Base-by-base conservation (phyloP, 208 protist genomes). In the Leishmania major region DNA sequence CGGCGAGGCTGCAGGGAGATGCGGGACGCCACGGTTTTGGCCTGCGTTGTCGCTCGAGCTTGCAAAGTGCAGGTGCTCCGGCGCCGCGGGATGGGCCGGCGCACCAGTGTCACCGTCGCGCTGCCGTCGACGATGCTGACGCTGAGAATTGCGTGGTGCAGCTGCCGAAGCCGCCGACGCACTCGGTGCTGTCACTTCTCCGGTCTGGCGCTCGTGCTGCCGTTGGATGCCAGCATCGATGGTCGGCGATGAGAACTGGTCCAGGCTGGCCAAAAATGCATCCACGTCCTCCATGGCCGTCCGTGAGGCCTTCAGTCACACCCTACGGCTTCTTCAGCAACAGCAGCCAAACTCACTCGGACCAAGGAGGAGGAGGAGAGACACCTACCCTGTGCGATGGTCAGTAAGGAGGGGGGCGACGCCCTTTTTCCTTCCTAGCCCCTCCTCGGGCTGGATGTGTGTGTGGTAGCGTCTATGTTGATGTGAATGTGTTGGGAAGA, bases 241-340 rank as follows among this genome's bases (percentile, higher is more conserved):
- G 4, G 76, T 85, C 2, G 92, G 92, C 0, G 87, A 60, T 43
- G 79, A 78, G 62, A 93, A 90, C 72, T 71, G 70, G n/a, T 90
- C 90, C 15, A 95, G 75, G 35, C 84, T 90, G 40, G 88, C 87
- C 19, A 95, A 80, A 53, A 95, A 95, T 0, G 75, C 82, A 73
- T 95, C 90, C 3, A 91, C 83, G 64, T 92, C 88, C 43, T 93
- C 89, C 84, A 92, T 91, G 31, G 77, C 64, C 11, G 45, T 37
- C 31, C 60, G 73, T 40, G 28, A 77, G 43, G 19, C 4, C n/a
- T 13, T 78, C 57, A 51, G n/a, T n/a, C 47, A 2, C 35, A 31
- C 47, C 25, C 43, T 45, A 47, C 25, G 8, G 40, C 13, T 59
- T 45, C 40, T 1, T n/a, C 45, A 3, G 15, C 49, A 74, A 10